Conservation (phyloP, 148 eudicot species). For the Oxyria digyna region DNA sequence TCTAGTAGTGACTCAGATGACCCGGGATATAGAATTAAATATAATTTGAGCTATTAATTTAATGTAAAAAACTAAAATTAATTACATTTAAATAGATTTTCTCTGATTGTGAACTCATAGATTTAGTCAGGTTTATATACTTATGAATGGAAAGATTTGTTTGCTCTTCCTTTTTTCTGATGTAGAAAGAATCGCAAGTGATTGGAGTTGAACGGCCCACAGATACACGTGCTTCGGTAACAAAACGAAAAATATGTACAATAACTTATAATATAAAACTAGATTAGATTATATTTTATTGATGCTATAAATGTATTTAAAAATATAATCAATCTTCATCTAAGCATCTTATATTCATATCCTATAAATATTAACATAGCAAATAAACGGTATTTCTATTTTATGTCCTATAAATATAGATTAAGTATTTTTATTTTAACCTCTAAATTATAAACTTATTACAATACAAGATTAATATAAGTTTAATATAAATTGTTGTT, state of each 20-base stretch:
- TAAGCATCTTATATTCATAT: too few relatives aligned
- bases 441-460: too few relatives aligned
- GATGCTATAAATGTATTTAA: too few relatives aligned
- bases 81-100: background rate
- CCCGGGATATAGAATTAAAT: background rate
- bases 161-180: background rate
- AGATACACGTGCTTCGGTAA: background rate
- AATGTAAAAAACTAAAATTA: background rate
- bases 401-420: too few relatives aligned
- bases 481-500: too few relatives aligned
- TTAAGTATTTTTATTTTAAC: too few relatives aligned
- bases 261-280: background rate
- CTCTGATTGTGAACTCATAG: background rate
- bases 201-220: background rate
- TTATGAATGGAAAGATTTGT: background rate
- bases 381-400: too few relatives aligned
- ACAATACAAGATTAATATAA: too few relatives aligned
- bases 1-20: background rate
- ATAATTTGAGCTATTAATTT: background rate
- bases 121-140: background rate
- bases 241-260: background rate
- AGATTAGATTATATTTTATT: too few relatives aligned
- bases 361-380: too few relatives aligned
- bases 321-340: too few relatives aligned
- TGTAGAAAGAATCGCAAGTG: background rate